Percentiles rank a stretch among this genome's conserved stretches.
These are phyloP conservation scores for Hypoxylon sp. DNA, from an alignment of 2,329 filamentous ascomycete genomes.

Conservation along the genomic window DNA sequence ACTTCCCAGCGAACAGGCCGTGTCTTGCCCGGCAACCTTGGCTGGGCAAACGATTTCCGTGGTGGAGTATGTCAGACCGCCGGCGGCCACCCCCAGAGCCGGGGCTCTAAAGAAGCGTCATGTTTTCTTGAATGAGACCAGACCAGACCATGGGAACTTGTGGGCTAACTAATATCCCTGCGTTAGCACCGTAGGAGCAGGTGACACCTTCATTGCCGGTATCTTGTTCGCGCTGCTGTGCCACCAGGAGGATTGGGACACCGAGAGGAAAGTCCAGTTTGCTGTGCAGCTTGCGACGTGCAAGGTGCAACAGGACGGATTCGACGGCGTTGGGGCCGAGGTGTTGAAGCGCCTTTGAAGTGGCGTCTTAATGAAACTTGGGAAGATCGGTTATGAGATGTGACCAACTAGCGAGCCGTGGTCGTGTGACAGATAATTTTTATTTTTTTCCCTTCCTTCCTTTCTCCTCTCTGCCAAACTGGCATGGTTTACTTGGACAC, in stretches of 20 bases:
- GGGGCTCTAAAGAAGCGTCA: slow-evolving; percentile 2
- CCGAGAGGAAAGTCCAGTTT: slow-evolving; percentile 65
- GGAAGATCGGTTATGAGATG: slow-evolving; percentile 42
- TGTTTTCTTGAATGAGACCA: not conserved
- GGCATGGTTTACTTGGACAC: slow-evolving; percentile 15
- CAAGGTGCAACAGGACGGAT: slow-evolving; percentile 77
- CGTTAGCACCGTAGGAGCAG: slow-evolving; percentile 75
- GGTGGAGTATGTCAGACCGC: slow-evolving; percentile 67
- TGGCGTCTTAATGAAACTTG: slow-evolving; percentile 44
- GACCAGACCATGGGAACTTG: slow-evolving; percentile 7
- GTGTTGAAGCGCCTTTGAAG: slow-evolving; percentile 44
- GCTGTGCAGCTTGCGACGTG: slow-evolving; percentile 75
- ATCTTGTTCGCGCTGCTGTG: slow-evolving; percentile 72
- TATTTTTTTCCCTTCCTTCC: slow-evolving; percentile 5
- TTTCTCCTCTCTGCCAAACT: not conserved
- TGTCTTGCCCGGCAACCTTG: slow-evolving; percentile 60
- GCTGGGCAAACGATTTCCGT: slow-evolving; percentile 58
- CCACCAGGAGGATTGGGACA: slow-evolving; percentile 62
- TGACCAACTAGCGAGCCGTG: slow-evolving; percentile 36
- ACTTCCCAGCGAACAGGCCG: slow-evolving; percentile 51
- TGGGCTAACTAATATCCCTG: slow-evolving; percentile 43
- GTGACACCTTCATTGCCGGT: slow-evolving; percentile 81
- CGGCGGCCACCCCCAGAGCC: slow-evolving; percentile 13
- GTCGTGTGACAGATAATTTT: slow-evolving; percentile 39
- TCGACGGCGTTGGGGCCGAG: slow-evolving; percentile 62